These are phyloP conservation scores for Purshia tridentata DNA, from an alignment of 306 rosid genomes.

Conservation along the genomic window DNA sequence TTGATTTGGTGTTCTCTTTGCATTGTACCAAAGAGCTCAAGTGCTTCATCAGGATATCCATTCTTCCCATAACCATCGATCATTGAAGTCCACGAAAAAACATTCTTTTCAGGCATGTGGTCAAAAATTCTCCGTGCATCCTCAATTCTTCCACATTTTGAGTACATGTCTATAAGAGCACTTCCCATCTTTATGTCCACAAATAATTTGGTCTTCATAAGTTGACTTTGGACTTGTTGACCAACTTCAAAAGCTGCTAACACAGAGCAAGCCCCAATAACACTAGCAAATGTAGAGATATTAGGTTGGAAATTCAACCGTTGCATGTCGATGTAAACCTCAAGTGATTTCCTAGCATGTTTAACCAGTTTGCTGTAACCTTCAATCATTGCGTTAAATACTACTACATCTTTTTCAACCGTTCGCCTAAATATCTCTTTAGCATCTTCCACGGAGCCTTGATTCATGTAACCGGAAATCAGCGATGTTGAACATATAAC, in stretches of 20 bases:
- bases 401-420: conserved; percentile 66
- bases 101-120: conserved; percentile 66
- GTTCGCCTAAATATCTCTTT: conserved; percentile 62
- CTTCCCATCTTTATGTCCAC: conserved; percentile 64
- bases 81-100: conserved; percentile 94
- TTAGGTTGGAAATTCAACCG: conserved; percentile 62
- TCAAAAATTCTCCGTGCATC: conserved; percentile 69
- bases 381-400: conserved; percentile 91
- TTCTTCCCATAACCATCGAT: conserved; percentile 93
- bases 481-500: conserved; percentile 78
- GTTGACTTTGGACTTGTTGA: conserved; percentile 73
- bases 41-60: conserved; percentile 68
- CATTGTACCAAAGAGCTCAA: conserved; percentile 62
- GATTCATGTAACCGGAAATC: conserved; percentile 89
- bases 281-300: conserved; percentile 82
- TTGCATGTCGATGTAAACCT: conserved; percentile 75
- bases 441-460: conserved; percentile 55
- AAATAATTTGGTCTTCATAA: conserved; percentile 59
- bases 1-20: conserved; percentile 33
- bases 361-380: conserved; percentile 75
- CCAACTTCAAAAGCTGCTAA: conserved; percentile 67
- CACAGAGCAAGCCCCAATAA: conserved; percentile 78
- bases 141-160: conserved; percentile 69
- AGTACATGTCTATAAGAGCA: conserved; percentile 83
- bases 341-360: conserved; percentile 60